Evolutionary conservation across 1,139 yeast species (phyloP).

Genomic region (Nakaseomyces delphensis): DNA sequence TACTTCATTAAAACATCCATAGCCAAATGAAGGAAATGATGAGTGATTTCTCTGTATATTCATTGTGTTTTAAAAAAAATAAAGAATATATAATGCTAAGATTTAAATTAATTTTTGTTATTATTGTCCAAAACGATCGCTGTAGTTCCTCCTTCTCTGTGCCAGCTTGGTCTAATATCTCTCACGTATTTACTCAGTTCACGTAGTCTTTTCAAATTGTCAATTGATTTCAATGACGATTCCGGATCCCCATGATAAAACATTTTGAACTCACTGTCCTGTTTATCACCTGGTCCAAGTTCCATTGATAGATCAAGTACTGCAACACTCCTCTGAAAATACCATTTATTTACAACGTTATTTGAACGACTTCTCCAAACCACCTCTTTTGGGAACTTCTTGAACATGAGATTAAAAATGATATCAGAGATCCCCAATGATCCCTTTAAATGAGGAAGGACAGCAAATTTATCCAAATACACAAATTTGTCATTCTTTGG

Average conservation of each 20-base stretch:
- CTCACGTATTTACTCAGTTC: constrained; percentile 27
- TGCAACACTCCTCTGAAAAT: constrained; percentile 83
- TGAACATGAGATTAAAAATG: constrained; percentile 69
- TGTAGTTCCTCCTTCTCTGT: constrained; percentile 8
- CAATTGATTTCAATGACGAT: constrained; percentile 13
- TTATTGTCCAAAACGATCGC: neutral
- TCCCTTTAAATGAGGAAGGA: constrained; percentile 73
- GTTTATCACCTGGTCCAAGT: constrained; percentile 25
- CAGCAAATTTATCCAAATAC: constrained; percentile 89
- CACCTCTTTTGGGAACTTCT: constrained; percentile 61
- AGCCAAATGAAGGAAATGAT: no score
- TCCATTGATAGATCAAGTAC: constrained; percentile 38
- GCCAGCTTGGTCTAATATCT: constrained; percentile 32
- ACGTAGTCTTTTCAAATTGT: constrained; percentile 17
- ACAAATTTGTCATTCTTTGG: constrained; percentile 35
- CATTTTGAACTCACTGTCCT: constrained; percentile 27
- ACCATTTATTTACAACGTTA: constrained; percentile 96
- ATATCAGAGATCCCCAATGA: constrained; percentile 90
- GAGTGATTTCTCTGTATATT: neutral
- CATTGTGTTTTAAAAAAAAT: neutral
- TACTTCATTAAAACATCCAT: no score
- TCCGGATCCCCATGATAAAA: constrained; percentile 28
- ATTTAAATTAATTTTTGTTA: neutral
- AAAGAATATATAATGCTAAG: constrained; percentile 2
- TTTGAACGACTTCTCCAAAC: constrained; percentile 81